phyloP scores from a whole-genome alignment of 73 alveolate species.

The Paraurostyla sp. region DNA sequence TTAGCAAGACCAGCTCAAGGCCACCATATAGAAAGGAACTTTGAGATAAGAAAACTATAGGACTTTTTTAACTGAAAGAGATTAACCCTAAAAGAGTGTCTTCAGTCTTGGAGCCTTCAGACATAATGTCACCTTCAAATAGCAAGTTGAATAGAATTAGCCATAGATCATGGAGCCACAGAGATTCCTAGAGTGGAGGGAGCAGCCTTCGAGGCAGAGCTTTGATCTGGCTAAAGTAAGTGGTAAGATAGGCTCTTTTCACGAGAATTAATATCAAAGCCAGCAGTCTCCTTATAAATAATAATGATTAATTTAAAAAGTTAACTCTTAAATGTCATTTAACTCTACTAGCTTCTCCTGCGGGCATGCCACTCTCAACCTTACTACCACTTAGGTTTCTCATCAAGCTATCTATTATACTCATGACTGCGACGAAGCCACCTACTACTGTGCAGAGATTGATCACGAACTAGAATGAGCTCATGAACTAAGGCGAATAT shows the following conservation, averaged over 20 bases:
- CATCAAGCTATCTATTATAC: conserved; percentile 19
- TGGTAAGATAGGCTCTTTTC: conserved; percentile 1
- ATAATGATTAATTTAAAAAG: neutral
- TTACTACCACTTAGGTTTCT: neutral
- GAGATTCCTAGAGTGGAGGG: conserved; percentile 51
- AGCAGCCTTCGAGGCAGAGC: neutral
- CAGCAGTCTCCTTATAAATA: conserved; percentile 6
- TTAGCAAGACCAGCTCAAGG: conserved; percentile 23
- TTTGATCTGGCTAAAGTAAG: conserved; percentile 1
- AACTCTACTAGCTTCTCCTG: neutral
- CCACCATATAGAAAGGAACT: neutral
- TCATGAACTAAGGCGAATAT: neutral
- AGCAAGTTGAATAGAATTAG: conserved; percentile 43
- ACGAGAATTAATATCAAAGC: neutral
- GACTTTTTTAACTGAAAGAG: conserved; percentile 63
- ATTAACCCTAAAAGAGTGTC: conserved; percentile 58
- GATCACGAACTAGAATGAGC: neutral
- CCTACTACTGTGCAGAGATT: conserved; percentile 26
- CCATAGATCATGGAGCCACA: neutral
- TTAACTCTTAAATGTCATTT: neutral
- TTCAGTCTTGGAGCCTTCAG: conserved; percentile 76
- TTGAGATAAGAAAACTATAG: conserved; percentile 73
- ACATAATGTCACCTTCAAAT: conserved; percentile 73
- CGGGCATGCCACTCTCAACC: too few species aligned
- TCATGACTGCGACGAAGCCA: neutral